Percentiles rank a stretch among this genome's conserved stretches.
Conservation (phyloP, 371 early-diverging fungal genomes). For the Rhizomucor miehei region DNA sequence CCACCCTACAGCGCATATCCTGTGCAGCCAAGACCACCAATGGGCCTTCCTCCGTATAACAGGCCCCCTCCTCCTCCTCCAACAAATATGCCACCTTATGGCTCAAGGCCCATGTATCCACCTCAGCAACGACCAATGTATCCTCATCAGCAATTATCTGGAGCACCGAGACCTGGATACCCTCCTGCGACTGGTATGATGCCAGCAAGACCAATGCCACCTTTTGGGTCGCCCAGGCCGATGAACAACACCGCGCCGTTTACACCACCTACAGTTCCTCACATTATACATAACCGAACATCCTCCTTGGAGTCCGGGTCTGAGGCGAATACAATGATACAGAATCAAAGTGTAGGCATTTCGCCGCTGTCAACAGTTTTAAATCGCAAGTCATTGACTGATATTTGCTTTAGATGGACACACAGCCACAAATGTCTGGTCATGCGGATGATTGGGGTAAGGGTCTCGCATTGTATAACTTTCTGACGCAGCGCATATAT, state of each 20-base stretch:
- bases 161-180: conserved; percentile 14
- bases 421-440: not conserved
- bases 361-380: not conserved
- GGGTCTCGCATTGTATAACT: not conserved
- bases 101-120: conserved; percentile 10
- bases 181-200: conserved; percentile 6
- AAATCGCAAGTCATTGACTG: not conserved
- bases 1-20: conserved; percentile 3
- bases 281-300: conserved; percentile 7
- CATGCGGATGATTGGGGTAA: conserved; percentile 19
- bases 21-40: conserved; percentile 14
- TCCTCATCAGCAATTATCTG: conserved; percentile 2
- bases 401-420: not conserved
- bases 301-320: conserved; percentile 16
- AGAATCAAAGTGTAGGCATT: conserved; percentile 1
- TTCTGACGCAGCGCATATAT: not conserved
- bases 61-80: conserved; percentile 13
- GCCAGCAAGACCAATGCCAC: conserved; percentile 9
- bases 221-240: conserved; percentile 4
- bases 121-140: conserved; percentile 7
- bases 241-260: not conserved
- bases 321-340: conserved; percentile 10
- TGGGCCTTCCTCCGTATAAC: conserved; percentile 6
- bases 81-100: not conserved
- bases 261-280: not conserved